These are phyloP conservation scores for Paraconiothyrium brasiliense DNA, from an alignment of 2,329 filamentous ascomycete genomes.

Conservation along the genomic window DNA sequence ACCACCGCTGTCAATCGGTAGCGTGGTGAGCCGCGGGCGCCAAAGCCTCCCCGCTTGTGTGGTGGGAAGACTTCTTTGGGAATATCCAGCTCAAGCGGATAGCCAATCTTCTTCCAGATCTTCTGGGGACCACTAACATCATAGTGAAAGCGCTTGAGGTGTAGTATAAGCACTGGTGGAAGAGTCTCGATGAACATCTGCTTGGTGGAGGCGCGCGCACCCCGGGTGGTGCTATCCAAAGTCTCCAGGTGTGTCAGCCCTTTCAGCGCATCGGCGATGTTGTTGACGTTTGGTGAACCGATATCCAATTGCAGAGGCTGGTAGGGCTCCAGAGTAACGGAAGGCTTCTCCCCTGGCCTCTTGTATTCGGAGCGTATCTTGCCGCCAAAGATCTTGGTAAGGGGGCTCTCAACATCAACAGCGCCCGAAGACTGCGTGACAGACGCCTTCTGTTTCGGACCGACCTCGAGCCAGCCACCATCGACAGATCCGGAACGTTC, in stretches of 20 bases:
- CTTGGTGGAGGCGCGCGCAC: constrained; percentile 83
- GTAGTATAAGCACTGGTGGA: constrained; percentile 90
- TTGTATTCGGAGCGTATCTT: constrained; percentile 88
- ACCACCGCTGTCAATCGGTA: constrained; percentile 91
- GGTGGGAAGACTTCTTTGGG: constrained; percentile 88
- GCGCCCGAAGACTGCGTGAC: constrained; percentile 86
- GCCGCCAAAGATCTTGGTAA: constrained; percentile 95
- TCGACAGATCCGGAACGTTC: constrained; percentile 58
- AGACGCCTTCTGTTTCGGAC: constrained; percentile 86
- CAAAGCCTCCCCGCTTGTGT: constrained; percentile 72
- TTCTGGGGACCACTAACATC: constrained; percentile 91
- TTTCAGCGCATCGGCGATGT: constrained; percentile 90
- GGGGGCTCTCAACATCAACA: constrained; percentile 76
- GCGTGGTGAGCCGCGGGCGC: constrained; percentile 75
- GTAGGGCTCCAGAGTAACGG: constrained; percentile 91
- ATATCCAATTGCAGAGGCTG: constrained; percentile 96
- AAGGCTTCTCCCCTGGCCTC: constrained; percentile 86
- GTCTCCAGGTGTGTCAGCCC: constrained; percentile 84
- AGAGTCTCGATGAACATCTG: constrained; percentile 93
- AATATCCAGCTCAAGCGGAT: constrained; percentile 92
- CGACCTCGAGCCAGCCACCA: constrained; percentile 93
- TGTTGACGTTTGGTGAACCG: constrained; percentile 83
- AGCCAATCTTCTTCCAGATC: constrained; percentile 98
- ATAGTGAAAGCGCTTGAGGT: constrained; percentile 97
- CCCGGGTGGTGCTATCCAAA: constrained; percentile 81